These are phyloP conservation scores for Primulina huaijiensis DNA, from an alignment of 257 asterid genomes.

Conservation along the genomic window DNA sequence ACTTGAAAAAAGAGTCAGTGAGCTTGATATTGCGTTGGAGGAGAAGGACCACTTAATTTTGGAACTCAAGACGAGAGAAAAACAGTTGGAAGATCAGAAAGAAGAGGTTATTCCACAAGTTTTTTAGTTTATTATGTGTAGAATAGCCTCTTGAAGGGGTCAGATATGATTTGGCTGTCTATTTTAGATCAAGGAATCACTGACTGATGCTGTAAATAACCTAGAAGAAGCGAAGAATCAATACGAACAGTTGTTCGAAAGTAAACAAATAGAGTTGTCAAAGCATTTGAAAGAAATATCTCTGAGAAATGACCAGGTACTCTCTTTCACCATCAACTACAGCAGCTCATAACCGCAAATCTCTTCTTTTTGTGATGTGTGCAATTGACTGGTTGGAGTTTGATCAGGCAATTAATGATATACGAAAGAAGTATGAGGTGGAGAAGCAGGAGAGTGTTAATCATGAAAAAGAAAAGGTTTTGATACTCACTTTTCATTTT, in stretches of 20 bases:
- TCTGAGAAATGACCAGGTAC: slow-evolving; percentile 88
- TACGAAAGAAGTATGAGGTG: slow-evolving; percentile 74
- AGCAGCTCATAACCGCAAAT: slow-evolving; percentile 10
- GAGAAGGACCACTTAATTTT: slow-evolving; percentile 60
- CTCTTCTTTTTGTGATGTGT: slow-evolving; percentile 22
- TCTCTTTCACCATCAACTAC: slow-evolving; percentile 14
- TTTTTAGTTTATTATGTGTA: slow-evolving; percentile 18
- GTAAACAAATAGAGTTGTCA: slow-evolving; percentile 83
- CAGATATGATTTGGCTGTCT: slow-evolving; percentile 24
- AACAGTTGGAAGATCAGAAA: slow-evolving; percentile 64
- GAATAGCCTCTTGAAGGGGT: slow-evolving; percentile 23
- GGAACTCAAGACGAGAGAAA: slow-evolving; percentile 59
- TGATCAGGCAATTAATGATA: slow-evolving; percentile 86
- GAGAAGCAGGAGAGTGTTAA: slow-evolving; percentile 74
- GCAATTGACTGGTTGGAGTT: slow-evolving; percentile 28
- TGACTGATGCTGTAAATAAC: slow-evolving; percentile 68
- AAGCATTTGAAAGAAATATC: slow-evolving; percentile 95
- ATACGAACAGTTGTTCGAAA: slow-evolving; percentile 82
- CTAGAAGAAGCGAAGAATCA: slow-evolving; percentile 84
- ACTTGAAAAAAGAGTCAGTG: slow-evolving; percentile 57
- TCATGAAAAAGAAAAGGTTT: slow-evolving; percentile 87
- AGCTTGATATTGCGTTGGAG: slow-evolving; percentile 52
- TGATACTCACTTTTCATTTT: slow-evolving; percentile 21
- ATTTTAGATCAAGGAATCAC: slow-evolving; percentile 57
- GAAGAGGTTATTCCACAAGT: slow-evolving; percentile 51